Conservation (phyloP, 192 early-diverging fungal species). For the Coemansia sp. region DNA sequence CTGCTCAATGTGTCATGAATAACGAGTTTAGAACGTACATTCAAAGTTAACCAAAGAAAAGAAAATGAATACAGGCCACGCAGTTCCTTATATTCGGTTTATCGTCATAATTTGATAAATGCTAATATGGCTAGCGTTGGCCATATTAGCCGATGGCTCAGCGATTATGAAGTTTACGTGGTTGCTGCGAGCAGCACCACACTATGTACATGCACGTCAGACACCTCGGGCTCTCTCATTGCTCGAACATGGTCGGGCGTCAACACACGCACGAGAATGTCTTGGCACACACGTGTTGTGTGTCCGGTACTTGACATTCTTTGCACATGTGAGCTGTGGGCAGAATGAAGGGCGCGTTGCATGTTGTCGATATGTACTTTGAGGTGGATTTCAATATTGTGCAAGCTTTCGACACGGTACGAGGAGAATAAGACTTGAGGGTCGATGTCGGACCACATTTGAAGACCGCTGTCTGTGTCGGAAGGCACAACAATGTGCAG, state of each 20-base stretch:
- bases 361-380: slow-evolving; percentile 68
- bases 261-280: slow-evolving; percentile 63
- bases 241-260: slow-evolving; percentile 55
- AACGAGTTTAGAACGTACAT: too few species aligned
- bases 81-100: too few species aligned
- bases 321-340: slow-evolving; percentile 65
- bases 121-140: too few species aligned
- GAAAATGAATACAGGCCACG: too few species aligned
- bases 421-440: slow-evolving; percentile 63
- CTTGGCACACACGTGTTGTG: slow-evolving; percentile 56
- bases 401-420: slow-evolving; percentile 65
- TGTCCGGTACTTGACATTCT: slow-evolving; percentile 44
- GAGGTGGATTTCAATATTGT: slow-evolving; percentile 71
- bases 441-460: slow-evolving; percentile 67
- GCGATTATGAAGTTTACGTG: too few species aligned
- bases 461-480: slow-evolving; percentile 62
- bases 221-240: slow-evolving; percentile 62
- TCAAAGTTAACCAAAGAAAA: too few species aligned
- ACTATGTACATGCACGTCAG: slow-evolving; percentile 66
- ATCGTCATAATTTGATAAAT: too few species aligned
- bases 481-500: slow-evolving; percentile 67
- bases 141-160: too few species aligned
- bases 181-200: slow-evolving; percentile 59
- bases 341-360: slow-evolving; percentile 62
- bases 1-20: too few species aligned